These are phyloP conservation scores for Myxozyma monticola DNA, from an alignment of 805 yeast genomes.

Conservation along the genomic window DNA sequence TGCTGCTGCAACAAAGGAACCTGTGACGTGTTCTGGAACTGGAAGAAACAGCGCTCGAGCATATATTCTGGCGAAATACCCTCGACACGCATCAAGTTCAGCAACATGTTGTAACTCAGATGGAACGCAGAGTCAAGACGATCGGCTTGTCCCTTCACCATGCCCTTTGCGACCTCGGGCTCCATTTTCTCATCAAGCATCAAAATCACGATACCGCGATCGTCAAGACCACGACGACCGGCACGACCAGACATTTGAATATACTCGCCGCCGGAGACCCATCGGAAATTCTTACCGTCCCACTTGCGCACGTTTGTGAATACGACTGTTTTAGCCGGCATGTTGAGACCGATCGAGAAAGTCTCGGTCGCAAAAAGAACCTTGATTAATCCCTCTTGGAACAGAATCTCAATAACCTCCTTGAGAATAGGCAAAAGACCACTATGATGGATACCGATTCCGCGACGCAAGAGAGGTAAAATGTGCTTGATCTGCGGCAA, in stretches of 20 bases:
- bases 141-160: slow-evolving; percentile 99
- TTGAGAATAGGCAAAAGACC: slow-evolving; percentile 91
- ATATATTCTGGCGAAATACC: slow-evolving; percentile 97
- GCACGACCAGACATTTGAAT: slow-evolving; percentile 99
- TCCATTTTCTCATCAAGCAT: slow-evolving; percentile 99
- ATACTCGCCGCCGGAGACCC: slow-evolving; percentile 99
- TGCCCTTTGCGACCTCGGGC: slow-evolving; percentile 97
- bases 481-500: slow-evolving; percentile 93
- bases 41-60: slow-evolving; percentile 91
- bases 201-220: slow-evolving; percentile 98
- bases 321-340: slow-evolving; percentile 99
- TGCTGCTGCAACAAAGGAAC: slow-evolving; percentile 81
- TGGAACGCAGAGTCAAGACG: slow-evolving; percentile 97
- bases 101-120: slow-evolving; percentile 93
- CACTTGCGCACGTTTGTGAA: slow-evolving; percentile 96
- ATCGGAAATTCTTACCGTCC: slow-evolving; percentile 96
- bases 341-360: slow-evolving; percentile 94
- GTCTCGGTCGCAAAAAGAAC: slow-evolving; percentile 98
- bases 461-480: slow-evolving; percentile 83
- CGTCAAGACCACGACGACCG: slow-evolving; percentile 99
- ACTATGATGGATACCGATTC: slow-evolving; percentile 98
- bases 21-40: slow-evolving; percentile 88
- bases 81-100: slow-evolving; percentile 93
- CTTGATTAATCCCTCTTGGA: slow-evolving; percentile 94
- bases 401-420: slow-evolving; percentile 91